Conservation (phyloP, 371 early-diverging fungal species). For the Smittium culicis region DNA sequence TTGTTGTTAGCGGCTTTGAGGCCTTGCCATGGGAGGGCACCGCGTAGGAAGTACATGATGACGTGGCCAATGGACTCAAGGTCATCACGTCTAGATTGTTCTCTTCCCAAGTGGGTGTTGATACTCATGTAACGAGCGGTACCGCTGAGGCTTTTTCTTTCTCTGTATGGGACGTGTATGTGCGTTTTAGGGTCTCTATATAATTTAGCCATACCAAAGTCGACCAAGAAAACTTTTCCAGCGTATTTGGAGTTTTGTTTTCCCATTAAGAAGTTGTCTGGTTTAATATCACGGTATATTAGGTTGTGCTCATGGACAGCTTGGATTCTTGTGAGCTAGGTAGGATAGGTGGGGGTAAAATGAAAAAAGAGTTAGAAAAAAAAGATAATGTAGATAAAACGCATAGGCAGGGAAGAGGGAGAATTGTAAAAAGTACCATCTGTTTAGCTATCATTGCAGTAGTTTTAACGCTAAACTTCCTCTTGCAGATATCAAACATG, state of each 20-base stretch:
- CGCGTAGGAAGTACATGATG: slow-evolving; percentile 96
- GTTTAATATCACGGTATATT: slow-evolving; percentile 99
- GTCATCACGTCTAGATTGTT: slow-evolving; percentile 97
- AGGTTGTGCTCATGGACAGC: slow-evolving; percentile 90
- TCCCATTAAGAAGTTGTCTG: slow-evolving; percentile 97
- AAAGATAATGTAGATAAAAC: background rate
- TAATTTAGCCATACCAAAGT: slow-evolving; percentile 96
- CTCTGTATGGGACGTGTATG: slow-evolving; percentile 84
- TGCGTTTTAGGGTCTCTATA: slow-evolving; percentile 89
- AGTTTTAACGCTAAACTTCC: slow-evolving; percentile 84
- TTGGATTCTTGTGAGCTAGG: slow-evolving; percentile 73
- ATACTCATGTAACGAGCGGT: slow-evolving; percentile 96
- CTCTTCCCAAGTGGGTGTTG: slow-evolving; percentile 90
- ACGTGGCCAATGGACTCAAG: slow-evolving; percentile 97
- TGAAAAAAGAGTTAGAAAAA: too few species aligned
- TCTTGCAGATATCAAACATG: slow-evolving; percentile 86
- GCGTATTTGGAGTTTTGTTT: slow-evolving; percentile 47
- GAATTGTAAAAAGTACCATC: slow-evolving; percentile 48
- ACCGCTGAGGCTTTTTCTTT: slow-evolving; percentile 84
- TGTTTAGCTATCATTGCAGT: slow-evolving; percentile 93
- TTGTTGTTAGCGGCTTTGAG: slow-evolving; percentile 96
- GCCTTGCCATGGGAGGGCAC: slow-evolving; percentile 98
- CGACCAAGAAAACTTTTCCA: slow-evolving; percentile 64
- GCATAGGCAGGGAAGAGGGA: background rate
- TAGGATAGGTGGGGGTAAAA: too few species aligned